Base-by-base conservation (phyloP, 192 early-diverging fungal species). In the Entomortierella beljakovae region DNA sequence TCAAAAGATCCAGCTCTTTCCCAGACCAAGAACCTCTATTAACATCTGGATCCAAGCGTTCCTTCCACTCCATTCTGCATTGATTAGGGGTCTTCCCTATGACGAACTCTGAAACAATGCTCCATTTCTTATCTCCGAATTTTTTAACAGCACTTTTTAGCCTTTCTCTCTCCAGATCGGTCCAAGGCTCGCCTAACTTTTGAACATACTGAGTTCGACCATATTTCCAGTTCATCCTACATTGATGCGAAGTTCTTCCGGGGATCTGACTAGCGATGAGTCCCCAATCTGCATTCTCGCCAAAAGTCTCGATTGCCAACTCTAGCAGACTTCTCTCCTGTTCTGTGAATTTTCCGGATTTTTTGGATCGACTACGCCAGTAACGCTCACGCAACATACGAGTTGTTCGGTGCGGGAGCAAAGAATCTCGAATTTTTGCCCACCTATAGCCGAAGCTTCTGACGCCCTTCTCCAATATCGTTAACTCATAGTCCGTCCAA, bases 161-260 rank as follows among this genome's bases (percentile, higher is more conserved):
- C 38, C 61, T 60, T 50, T 64, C 61, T 9, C 38, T 57, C 32
- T 70, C 74, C 26, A 53, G 38, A 2, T 68, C 56, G 6, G 54
- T 79, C 74, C 74, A 79, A 6, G 67, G 74, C 29, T 79, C 74
- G n/a, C n/a, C 66, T 37, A 60, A 10, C 48, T 59, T 79, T 2
- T 59, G 35, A 1, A 69, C 25, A 65, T 70, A 62, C 11, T 79
- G 66, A 5, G 75, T 79, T 38, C 29, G 61, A 20, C 61, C 35
- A 23, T 79, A 79, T 10, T 55, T 64, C 75, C 75, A 79, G 20
- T 59, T 64, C n/a, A 42, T 43, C 1, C 75, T 66, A 32, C 75
- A 79, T 42, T 79, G 75, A 8, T 28, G 51, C 28, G 75, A 66
- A 7, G 59, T 79, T 6, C 75, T 61, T 2, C 75, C 75, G 3